Percentiles rank a stretch among this genome's conserved stretches.
phyloP scores from a whole-genome alignment of 2,329 filamentous ascomycete species.

The Clonostachys rhizophaga region DNA sequence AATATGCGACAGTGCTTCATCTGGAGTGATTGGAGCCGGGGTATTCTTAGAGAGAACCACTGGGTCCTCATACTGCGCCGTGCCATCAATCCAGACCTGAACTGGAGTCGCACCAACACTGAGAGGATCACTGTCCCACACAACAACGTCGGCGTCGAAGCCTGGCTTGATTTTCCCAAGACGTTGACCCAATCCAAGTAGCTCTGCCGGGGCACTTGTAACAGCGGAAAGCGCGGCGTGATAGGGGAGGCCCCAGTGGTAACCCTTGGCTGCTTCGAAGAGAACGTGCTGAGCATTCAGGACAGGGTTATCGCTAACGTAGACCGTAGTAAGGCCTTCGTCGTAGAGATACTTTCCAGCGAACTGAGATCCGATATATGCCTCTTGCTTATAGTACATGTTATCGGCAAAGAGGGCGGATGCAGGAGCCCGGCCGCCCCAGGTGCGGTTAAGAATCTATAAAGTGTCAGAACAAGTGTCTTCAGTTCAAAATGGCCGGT shows the following conservation, averaged over 20 bases:
- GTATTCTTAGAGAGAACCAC: conserved; percentile 49
- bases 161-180: conserved; percentile 54
- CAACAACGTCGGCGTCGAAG: conserved; percentile 44
- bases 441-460: conserved; percentile 50
- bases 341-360: conserved; percentile 64
- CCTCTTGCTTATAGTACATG: conserved; percentile 68
- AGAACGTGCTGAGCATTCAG: conserved; percentile 66
- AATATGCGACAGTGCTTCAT: conserved; percentile 31
- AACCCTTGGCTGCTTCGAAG: conserved; percentile 58
- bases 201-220: conserved; percentile 53
- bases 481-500: neutral
- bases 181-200: conserved; percentile 51
- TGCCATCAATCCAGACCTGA: conserved; percentile 62
- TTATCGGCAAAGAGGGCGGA: conserved; percentile 66
- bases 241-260: conserved; percentile 56
- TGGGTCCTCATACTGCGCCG: conserved; percentile 47
- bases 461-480: neutral
- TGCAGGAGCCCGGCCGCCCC: conserved; percentile 47
- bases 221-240: conserved; percentile 54
- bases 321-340: conserved; percentile 59
- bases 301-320: conserved; percentile 68
- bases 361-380: conserved; percentile 59
- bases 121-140: conserved; percentile 59
- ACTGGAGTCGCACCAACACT: conserved; percentile 54
- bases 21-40: conserved; percentile 28